A percentile compares a stretch with the other conserved stretches of the same genome.
These are phyloP conservation scores for Apophysomyces trapeziformis DNA, from an alignment of 371 early-diverging fungal species.

Conservation along the genomic window DNA sequence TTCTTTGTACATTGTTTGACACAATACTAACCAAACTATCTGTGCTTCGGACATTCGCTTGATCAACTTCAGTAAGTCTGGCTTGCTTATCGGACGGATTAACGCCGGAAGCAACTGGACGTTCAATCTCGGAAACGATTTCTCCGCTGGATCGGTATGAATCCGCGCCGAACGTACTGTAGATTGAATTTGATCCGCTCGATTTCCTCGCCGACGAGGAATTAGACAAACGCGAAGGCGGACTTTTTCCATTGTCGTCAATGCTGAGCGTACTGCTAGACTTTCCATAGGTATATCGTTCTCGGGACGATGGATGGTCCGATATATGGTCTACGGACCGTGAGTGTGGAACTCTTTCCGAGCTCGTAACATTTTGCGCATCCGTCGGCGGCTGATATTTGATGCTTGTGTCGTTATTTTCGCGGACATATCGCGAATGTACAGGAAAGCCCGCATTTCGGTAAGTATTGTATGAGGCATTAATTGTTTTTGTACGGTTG, in stretches of 20 bases:
- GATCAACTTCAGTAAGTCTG: neutral
- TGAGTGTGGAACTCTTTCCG: neutral
- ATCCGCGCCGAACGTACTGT: slow-evolving; percentile 41
- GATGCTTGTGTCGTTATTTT: neutral
- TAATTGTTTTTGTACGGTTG: slow-evolving; percentile 7
- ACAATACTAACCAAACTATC: slow-evolving; percentile 4
- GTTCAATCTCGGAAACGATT: neutral
- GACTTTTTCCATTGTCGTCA: slow-evolving; percentile 9
- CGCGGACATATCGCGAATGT: neutral
- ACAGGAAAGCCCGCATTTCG: neutral
- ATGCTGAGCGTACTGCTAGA: neutral
- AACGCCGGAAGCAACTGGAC: neutral
- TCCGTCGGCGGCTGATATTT: too few species aligned
- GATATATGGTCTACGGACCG: neutral
- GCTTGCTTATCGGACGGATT: slow-evolving; percentile 3
- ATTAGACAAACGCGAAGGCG: slow-evolving; percentile 28
- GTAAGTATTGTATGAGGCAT: neutral
- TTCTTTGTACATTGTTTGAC: slow-evolving; percentile 26
- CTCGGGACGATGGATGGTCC: neutral
- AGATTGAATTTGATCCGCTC: slow-evolving; percentile 38
- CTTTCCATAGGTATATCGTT: neutral
- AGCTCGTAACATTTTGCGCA: neutral
- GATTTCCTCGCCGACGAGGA: slow-evolving; percentile 38
- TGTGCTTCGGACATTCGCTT: neutral
- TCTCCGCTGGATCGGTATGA: slow-evolving; percentile 21